Base-by-base conservation (phyloP, 2,329 filamentous ascomycete genomes). In the Magnaporthales sp. region DNA sequence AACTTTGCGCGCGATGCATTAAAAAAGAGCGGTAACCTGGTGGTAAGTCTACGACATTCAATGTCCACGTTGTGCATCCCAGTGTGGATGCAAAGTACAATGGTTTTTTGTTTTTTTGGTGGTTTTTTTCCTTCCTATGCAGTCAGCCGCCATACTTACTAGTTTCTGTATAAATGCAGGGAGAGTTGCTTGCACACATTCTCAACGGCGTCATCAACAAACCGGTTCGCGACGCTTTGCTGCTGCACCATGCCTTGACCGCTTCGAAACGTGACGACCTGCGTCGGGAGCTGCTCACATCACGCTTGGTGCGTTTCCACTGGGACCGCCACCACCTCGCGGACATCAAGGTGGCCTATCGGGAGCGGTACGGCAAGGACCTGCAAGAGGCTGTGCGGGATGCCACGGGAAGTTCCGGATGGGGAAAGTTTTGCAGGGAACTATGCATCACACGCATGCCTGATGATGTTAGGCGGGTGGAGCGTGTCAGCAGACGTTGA, bases 161-260 rank as follows among this genome's bases (percentile, higher is more conserved):
- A n/a, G 19, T 51, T 51, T 51, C 38, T 46, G 13, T 51, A 2
- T 56, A 15, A 46, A n/a, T 13, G n/a, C 68, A 97, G 93, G 95
- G 95, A 70, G 95, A 99, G 80, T 88, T 96, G 24, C 87, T 98
- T 51, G 92, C 93, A 0, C 95, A 98, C 77, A 92, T 98, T 72
- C 89, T 99, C 74, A 97, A 98, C 79, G 95, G 95, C 73, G 89
- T 96, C 67, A 96, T 98, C 80, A 98, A 98, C 80, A 91, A 91
- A 68, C 93, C 95, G 6, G 92, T 96, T 69, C 91, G 95, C 66
- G 95, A 98, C 76, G 92, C 94, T 3, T 84, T 97, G 51, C 88
- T 98, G 2, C 83, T 99, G 1, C 89, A 96, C 77, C 95, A 98
- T 79, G 94, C 95, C 1, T 87, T 98, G 70, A 90, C 88, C 24